Evolutionary conservation across 2,329 filamentous ascomycete species (phyloP).

Genomic region (Cercospora sp.): DNA sequence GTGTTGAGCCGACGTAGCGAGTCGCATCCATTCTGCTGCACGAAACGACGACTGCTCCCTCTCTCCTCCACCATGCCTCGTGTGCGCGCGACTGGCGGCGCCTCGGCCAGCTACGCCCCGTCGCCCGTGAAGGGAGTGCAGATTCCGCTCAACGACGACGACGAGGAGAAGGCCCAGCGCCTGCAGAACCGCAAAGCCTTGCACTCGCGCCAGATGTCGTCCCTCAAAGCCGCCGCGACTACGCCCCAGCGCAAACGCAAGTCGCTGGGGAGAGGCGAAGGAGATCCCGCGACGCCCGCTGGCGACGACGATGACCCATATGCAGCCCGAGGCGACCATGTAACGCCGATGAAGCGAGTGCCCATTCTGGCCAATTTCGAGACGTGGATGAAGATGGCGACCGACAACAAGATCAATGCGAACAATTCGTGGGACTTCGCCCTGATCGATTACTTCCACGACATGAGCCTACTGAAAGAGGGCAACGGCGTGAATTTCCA

Average conservation of each 20-base stretch:
- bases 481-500: constrained; percentile 98
- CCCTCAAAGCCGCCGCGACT: constrained; percentile 72
- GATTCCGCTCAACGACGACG: constrained; percentile 95
- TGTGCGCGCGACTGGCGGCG: constrained; percentile 46
- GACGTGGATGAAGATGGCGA: constrained; percentile 99
- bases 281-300: constrained; percentile 55
- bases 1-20: constrained; percentile 12
- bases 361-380: constrained; percentile 97
- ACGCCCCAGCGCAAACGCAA: constrained; percentile 54
- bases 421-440: constrained; percentile 99
- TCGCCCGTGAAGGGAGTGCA: constrained; percentile 58
- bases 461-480: constrained; percentile 96
- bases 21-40: constrained; percentile 5
- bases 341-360: constrained; percentile 94
- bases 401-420: constrained; percentile 95
- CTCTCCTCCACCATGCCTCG: constrained; percentile 38
- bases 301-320: constrained; percentile 53
- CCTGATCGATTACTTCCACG: constrained; percentile 99
- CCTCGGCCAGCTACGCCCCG: constrained; percentile 53
- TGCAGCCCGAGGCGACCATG: constrained; percentile 67
- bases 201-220: constrained; percentile 87
- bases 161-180: constrained; percentile 83
- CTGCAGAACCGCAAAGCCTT: constrained; percentile 83
- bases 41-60: neutral
- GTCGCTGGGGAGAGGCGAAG: constrained; percentile 37